These are phyloP conservation scores for Hypericum perforatum DNA, from an alignment of 345 rosid species.

Conservation along the genomic window DNA sequence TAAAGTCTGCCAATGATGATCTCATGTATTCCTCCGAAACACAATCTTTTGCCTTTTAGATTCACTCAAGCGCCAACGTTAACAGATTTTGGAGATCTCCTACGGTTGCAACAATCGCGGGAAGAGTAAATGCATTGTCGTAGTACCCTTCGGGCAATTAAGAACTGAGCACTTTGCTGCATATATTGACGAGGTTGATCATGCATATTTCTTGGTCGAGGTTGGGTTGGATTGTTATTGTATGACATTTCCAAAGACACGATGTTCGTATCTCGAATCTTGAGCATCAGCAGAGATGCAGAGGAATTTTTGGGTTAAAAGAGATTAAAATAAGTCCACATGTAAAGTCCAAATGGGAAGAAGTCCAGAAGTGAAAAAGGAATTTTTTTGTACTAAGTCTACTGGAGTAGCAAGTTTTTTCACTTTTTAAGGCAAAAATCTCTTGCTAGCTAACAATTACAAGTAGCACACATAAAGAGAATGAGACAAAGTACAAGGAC, in stretches of 20 bases:
- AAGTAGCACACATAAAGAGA: no score
- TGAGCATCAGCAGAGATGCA: slow-evolving; percentile 3
- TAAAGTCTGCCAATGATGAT: background rate
- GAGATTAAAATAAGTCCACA: no score
- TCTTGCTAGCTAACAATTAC: no score
- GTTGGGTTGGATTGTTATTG: slow-evolving; percentile 8
- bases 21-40: background rate
- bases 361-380: no score
- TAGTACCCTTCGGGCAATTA: slow-evolving; percentile 14
- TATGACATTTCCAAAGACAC: slow-evolving; percentile 22
- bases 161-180: background rate
- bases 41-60: no score
- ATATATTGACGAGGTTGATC: background rate
- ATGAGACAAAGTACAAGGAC: no score
- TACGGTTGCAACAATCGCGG: slow-evolving; percentile 4
- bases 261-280: slow-evolving; percentile 14
- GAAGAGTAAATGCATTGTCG: slow-evolving; percentile 12
- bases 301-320: no score
- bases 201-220: slow-evolving; percentile 11
- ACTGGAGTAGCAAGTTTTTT: no score
- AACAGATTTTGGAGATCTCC: slow-evolving; percentile 6
- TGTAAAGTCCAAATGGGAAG: no score
- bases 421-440: no score
- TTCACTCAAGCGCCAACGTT: background rate
- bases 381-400: no score